phyloP scores from a whole-genome alignment of 306 rosid species.

The Rosa multiflora region DNA sequence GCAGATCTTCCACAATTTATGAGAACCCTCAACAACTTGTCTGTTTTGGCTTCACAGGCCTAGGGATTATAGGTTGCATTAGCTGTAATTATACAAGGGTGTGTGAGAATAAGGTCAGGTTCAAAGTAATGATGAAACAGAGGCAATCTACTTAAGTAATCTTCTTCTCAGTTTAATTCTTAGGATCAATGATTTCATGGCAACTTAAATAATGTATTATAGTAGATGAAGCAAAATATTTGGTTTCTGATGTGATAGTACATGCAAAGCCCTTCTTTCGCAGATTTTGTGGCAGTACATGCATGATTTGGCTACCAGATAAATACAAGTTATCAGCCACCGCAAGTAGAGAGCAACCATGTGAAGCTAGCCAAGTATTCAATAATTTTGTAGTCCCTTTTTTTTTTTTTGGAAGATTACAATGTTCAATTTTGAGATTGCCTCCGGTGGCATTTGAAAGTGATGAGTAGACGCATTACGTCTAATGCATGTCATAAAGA shows the following conservation, averaged over 20 bases:
- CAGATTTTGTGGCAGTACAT: slow-evolving; percentile 15
- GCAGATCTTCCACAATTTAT: slow-evolving; percentile 37
- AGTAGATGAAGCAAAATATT: neutral
- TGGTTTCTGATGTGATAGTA: slow-evolving; percentile 5
- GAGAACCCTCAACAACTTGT: slow-evolving; percentile 10
- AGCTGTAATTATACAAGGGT: neutral
- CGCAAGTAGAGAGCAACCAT: slow-evolving; percentile 3
- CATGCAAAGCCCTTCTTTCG: slow-evolving; percentile 16
- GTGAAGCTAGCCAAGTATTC: neutral
- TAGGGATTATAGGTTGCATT: neutral
- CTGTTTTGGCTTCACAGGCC: slow-evolving; percentile 1
- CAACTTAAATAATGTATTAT: neutral
- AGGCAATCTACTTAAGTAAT: neutral
- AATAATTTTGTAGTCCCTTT: neutral
- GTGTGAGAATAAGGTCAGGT: slow-evolving; percentile 9
- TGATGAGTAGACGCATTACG: neutral
- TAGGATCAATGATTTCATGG: slow-evolving; percentile 14
- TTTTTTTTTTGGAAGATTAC: neutral
- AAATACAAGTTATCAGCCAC: slow-evolving; percentile 1
- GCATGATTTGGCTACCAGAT: slow-evolving; percentile 11
- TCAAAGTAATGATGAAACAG: neutral
- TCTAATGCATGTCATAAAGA: too few relatives aligned
- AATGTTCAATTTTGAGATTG: neutral
- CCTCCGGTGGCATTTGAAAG: neutral
- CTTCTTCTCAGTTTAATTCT: neutral